These are phyloP conservation scores for Lipomyces yamanashiensis DNA, from an alignment of 805 yeast genomes.

Conservation along the genomic window DNA sequence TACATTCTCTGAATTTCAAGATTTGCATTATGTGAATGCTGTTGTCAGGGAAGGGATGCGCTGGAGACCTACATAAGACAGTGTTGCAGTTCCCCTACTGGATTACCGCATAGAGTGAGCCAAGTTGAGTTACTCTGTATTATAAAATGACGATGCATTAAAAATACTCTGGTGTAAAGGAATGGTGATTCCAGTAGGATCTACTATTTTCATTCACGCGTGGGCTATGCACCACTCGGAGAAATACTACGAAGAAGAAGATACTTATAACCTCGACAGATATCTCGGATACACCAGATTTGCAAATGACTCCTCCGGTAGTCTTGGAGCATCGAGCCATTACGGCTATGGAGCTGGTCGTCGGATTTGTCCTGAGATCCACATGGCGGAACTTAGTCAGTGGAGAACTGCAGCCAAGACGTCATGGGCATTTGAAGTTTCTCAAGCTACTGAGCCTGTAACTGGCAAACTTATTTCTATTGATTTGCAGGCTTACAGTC, in stretches of 20 bases:
- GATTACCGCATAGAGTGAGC: conserved; percentile 4
- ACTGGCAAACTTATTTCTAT: background rate
- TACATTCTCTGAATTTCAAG: background rate
- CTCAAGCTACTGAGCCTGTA: background rate
- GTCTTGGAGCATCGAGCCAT: too few species aligned
- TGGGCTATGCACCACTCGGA: conserved; percentile 7
- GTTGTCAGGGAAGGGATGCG: conserved; percentile 3
- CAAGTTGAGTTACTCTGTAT: background rate
- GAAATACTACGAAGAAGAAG: background rate
- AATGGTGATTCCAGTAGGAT: conserved; percentile 1
- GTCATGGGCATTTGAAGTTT: conserved; percentile 8
- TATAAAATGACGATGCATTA: background rate
- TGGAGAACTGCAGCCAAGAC: background rate
- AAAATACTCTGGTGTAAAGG: background rate
- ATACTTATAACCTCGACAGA: background rate
- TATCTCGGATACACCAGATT: background rate
- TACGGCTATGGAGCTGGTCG: conserved; percentile 13
- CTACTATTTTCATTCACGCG: background rate
- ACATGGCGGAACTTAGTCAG: conserved; percentile 4
- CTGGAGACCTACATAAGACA: conserved; percentile 4
- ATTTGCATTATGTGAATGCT: conserved; percentile 6
- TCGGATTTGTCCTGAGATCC: conserved; percentile 10
- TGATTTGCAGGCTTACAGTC: background rate
- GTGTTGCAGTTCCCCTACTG: background rate
- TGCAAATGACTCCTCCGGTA: background rate